Conservation (phyloP, 768 basidiomycete species). For the Mycena indigotica region DNA sequence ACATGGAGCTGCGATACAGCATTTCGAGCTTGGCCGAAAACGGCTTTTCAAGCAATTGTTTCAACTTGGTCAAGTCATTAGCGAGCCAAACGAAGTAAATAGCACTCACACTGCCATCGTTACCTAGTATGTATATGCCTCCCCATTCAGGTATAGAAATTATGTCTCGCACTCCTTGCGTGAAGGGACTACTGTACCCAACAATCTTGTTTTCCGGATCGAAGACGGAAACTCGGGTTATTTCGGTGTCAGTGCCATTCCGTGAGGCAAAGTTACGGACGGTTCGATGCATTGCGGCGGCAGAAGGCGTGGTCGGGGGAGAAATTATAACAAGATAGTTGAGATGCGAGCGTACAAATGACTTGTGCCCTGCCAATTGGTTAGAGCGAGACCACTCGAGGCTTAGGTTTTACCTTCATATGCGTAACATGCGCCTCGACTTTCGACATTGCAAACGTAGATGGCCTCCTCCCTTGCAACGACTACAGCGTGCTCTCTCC, state of each 20-base stretch:
- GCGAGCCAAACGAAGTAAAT: slow-evolving; percentile 10
- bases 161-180: slow-evolving; percentile 80
- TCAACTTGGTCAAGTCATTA: too few species aligned
- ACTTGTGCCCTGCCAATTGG: slow-evolving; percentile 61
- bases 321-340: slow-evolving; percentile 91
- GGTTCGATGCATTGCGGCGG: slow-evolving; percentile 68
- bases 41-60: slow-evolving; percentile 73
- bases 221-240: slow-evolving; percentile 81
- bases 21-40: slow-evolving; percentile 85
- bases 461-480: slow-evolving; percentile 92
- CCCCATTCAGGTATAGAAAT: slow-evolving; percentile 72
- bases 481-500: slow-evolving; percentile 70
- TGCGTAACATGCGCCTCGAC: slow-evolving; percentile 82
- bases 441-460: slow-evolving; percentile 81
- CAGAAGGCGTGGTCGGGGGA: slow-evolving; percentile 73
- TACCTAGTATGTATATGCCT: slow-evolving; percentile 74
- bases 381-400: background rate
- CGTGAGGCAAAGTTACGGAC: slow-evolving; percentile 72
- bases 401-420: slow-evolving; percentile 92
- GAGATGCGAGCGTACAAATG: slow-evolving; percentile 71
- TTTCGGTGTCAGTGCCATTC: slow-evolving; percentile 53
- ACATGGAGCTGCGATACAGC: slow-evolving; percentile 80
- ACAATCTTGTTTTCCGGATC: slow-evolving; percentile 92
- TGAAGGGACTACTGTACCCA: slow-evolving; percentile 79
- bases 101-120: slow-evolving; percentile 69